A percentile compares a stretch with the other conserved stretches of the same genome.
Conservation (phyloP, 768 basidiomycete species). For the Suillus brevipes region DNA sequence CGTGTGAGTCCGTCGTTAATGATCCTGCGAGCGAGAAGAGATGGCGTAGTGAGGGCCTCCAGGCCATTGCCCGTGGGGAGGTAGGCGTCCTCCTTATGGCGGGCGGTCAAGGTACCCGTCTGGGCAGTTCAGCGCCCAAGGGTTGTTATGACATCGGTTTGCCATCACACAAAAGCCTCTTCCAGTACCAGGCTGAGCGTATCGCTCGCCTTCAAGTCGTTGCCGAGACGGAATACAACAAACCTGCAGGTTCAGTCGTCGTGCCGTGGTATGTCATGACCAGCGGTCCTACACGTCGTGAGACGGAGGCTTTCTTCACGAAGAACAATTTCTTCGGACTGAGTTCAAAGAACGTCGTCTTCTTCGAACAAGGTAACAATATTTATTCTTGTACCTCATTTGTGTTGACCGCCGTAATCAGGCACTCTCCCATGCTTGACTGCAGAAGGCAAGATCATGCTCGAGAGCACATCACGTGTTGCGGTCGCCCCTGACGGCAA, state of each 20-base stretch:
- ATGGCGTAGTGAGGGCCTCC: slow-evolving; percentile 80
- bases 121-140: slow-evolving; percentile 92
- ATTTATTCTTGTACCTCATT: slow-evolving; percentile 4
- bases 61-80: slow-evolving; percentile 76
- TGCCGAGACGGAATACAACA: slow-evolving; percentile 57
- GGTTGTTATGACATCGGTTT: slow-evolving; percentile 98
- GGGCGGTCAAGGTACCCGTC: slow-evolving; percentile 93
- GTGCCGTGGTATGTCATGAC: slow-evolving; percentile 99
- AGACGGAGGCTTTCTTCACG: slow-evolving; percentile 84
- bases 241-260: slow-evolving; percentile 59
- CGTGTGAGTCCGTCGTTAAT: slow-evolving; percentile 63
- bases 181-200: slow-evolving; percentile 97
- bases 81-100: slow-evolving; percentile 98
- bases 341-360: slow-evolving; percentile 71
- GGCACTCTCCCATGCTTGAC: slow-evolving; percentile 95
- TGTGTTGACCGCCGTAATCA: slow-evolving; percentile 31
- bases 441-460: slow-evolving; percentile 89
- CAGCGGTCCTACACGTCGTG: slow-evolving; percentile 87
- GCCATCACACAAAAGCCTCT: slow-evolving; percentile 89
- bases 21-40: slow-evolving; percentile 55
- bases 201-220: slow-evolving; percentile 81
- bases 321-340: slow-evolving; percentile 82
- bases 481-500: slow-evolving; percentile 99
- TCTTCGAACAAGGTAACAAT: slow-evolving; percentile 92
- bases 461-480: slow-evolving; percentile 73